These are phyloP conservation scores for Cladophialophora immunda DNA, from an alignment of 2,329 filamentous ascomycete species.

Conservation along the genomic window DNA sequence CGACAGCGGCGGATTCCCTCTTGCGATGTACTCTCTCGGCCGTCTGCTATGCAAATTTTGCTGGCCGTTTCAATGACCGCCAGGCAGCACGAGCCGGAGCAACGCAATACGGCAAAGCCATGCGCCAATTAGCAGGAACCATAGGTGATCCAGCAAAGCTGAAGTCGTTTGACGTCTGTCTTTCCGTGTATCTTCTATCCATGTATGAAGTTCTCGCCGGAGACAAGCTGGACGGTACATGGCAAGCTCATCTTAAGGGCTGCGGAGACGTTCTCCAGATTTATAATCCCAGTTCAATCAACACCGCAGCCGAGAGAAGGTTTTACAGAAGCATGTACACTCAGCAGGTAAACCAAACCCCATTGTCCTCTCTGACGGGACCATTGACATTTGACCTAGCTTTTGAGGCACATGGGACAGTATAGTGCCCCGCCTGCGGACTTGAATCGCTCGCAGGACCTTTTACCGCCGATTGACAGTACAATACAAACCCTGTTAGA, in stretches of 20 bases:
- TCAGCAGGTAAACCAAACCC: background rate
- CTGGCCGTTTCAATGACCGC: background rate
- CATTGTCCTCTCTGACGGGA: background rate
- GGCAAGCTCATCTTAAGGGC: background rate
- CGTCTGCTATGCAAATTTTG: background rate
- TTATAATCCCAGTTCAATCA: background rate
- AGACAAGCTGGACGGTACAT: background rate
- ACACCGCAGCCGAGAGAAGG: background rate
- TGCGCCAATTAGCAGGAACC: background rate
- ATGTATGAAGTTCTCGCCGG: background rate
- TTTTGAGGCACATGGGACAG: conserved; percentile 1
- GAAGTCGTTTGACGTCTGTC: background rate
- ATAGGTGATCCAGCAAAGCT: background rate
- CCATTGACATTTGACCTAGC: background rate
- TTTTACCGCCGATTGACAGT: background rate
- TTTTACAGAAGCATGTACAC: background rate
- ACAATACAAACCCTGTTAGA: background rate
- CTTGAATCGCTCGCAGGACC: background rate
- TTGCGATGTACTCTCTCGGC: background rate
- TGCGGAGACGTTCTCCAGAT: background rate
- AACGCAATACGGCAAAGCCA: background rate
- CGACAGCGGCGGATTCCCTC: background rate
- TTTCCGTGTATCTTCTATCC: background rate
- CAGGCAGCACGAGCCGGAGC: background rate
- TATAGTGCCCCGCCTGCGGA: background rate